A percentile compares a stretch with the other conserved stretches of the same genome.
phyloP scores from a whole-genome alignment of 129 eudicot species.

The Rutidosis leptorrhynchoides region DNA sequence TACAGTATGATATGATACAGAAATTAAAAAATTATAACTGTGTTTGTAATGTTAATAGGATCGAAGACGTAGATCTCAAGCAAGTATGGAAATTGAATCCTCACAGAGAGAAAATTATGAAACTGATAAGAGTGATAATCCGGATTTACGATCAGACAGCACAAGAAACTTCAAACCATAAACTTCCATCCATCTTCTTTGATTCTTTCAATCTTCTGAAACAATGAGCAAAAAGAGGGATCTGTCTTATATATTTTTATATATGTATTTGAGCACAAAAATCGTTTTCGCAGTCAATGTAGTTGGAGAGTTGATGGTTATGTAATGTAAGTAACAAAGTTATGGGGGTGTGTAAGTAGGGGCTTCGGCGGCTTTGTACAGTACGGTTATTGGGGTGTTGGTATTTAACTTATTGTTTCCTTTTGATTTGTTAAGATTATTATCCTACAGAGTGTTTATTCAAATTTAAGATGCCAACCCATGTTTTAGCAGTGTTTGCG shows the following conservation, averaged over 20 bases:
- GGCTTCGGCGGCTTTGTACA: conserved; percentile 16
- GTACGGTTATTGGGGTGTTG: conserved; percentile 29
- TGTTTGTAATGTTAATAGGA: conserved; percentile 41
- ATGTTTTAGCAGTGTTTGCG: too few relatives aligned
- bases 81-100: conserved; percentile 58
- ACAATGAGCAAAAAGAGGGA: neutral
- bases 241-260: conserved; percentile 10
- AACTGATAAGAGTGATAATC: conserved; percentile 77
- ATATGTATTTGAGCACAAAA: conserved; percentile 3
- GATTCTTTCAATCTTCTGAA: conserved; percentile 22
- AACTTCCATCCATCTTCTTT: conserved; percentile 11
- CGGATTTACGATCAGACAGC: conserved; percentile 64
- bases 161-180: conserved; percentile 35
- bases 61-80: conserved; percentile 78
- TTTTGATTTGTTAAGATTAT: conserved; percentile 19
- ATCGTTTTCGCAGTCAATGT: conserved; percentile 3
- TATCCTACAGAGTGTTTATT: conserved; percentile 17
- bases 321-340: conserved; percentile 24
- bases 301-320: conserved; percentile 21
- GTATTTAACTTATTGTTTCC: conserved; percentile 22
- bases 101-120: conserved; percentile 68
- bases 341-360: conserved; percentile 20
- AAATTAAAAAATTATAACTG: neutral
- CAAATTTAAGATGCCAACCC: conserved; percentile 10
- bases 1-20: neutral